A percentile compares a stretch with the other conserved stretches of the same genome.
These are phyloP conservation scores for Talaromyces atroroseus DNA, from an alignment of 2,329 filamentous ascomycete species.

Conservation along the genomic window DNA sequence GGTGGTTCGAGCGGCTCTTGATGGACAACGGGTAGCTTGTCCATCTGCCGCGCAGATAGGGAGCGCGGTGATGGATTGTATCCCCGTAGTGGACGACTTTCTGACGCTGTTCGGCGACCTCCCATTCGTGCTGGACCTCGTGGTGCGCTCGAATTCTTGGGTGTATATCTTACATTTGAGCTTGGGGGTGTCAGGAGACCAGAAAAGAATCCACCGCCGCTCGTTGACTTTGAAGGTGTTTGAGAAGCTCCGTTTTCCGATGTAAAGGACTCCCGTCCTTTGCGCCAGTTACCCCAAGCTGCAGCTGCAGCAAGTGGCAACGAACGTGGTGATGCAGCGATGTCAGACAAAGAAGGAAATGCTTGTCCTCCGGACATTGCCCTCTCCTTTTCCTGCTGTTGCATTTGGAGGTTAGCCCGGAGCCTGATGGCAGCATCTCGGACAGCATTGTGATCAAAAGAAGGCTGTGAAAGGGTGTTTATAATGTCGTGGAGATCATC, in stretches of 20 bases:
- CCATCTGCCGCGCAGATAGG: slow-evolving; percentile 26
- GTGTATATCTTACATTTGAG: slow-evolving; percentile 62
- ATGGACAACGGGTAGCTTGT: slow-evolving; percentile 19
- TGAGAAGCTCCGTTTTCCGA: slow-evolving; percentile 27
- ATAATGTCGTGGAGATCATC: slow-evolving; percentile 93
- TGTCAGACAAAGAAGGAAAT: slow-evolving; percentile 69
- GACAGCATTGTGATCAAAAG: slow-evolving; percentile 71
- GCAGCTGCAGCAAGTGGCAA: slow-evolving; percentile 81
- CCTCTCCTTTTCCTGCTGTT: slow-evolving; percentile 89
- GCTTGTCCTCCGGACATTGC: slow-evolving; percentile 62
- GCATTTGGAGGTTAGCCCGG: slow-evolving; percentile 94
- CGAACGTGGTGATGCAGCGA: slow-evolving; percentile 70
- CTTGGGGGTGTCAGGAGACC: slow-evolving; percentile 87
- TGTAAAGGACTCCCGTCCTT: slow-evolving; percentile 51
- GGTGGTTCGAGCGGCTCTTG: slow-evolving; percentile 29
- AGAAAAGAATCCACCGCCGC: slow-evolving; percentile 60
- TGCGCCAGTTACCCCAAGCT: slow-evolving; percentile 96
- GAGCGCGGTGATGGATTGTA: slow-evolving; percentile 25
- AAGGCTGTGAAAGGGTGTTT: slow-evolving; percentile 65
- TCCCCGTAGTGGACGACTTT: slow-evolving; percentile 29
- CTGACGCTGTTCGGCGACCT: slow-evolving; percentile 25
- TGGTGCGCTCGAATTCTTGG: slow-evolving; percentile 38
- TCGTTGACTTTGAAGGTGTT: slow-evolving; percentile 58
- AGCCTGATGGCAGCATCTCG: slow-evolving; percentile 89
- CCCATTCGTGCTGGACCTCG: slow-evolving; percentile 19